Evolutionary conservation across 768 basidiomycete species (phyloP), one percentile per base, ranked within the genome.

Genomic region (Mycena maculata): DNA sequence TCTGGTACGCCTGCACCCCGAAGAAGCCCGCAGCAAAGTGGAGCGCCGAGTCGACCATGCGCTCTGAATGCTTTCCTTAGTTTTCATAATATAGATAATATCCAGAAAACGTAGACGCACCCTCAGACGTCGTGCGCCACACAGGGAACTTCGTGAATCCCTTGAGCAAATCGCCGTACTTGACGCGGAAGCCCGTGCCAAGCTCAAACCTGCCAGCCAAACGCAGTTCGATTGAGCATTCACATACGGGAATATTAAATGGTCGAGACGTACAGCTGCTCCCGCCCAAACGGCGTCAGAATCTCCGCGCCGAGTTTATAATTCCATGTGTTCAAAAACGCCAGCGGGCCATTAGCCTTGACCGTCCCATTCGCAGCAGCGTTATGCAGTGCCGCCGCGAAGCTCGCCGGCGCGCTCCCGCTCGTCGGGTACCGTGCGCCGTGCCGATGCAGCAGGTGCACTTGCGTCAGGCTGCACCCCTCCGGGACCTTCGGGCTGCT

Each of bases 271-370:
- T 80, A 93, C 67, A 93, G 72, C 64, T 94, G 90, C 61, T 87
- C 84, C 42, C 93, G 83, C 11, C 92, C 92, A 68, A 93, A 93
- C 2, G 92, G 92, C 4, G 92, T 92, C 64, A 94, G 76, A 48
- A 88, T 84, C 77, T 94, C 93, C 65, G 86, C 87, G 13, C 93
- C 94, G 15, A 95, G 88, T 71, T 89, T 88, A 75, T 91, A 94
- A 4, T 85, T 86, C 92, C 92, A 95, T 38, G 83, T 84, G 69
- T 90, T 88, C 76, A 95, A 77, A 73, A 94, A 95, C 1, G 79
- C 70, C 22, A 94, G 76, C 0, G 83, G 78, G 0, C 90, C 91
- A 0, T 80, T 81, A 0, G 86, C 87, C 16, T 78, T 82, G 78
- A 89, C 86, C 4, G 80, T 77, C 4, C 79, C 75, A 15, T 67